A percentile compares a stretch with the other conserved stretches of the same genome.
Evolutionary conservation across 2,329 filamentous ascomycete genomes (phyloP).

Genomic region (Capronia coronata): DNA sequence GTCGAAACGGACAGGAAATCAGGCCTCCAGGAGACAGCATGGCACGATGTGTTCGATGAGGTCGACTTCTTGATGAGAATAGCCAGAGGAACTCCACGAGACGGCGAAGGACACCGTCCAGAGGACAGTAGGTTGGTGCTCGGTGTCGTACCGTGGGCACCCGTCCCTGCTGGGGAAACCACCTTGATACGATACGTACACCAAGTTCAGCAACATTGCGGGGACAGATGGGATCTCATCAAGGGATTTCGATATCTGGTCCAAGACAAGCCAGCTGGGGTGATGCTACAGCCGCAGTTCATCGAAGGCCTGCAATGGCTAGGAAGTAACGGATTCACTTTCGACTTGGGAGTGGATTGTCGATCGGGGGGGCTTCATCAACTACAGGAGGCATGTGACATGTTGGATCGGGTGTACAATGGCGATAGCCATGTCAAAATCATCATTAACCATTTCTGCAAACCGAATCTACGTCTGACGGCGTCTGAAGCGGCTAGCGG

Average conservation of each 20-base stretch:
- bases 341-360: conserved; percentile 80
- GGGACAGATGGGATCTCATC: conserved; percentile 55
- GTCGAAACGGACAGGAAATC: conserved; percentile 73
- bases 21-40: conserved; percentile 52
- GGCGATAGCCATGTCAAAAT: conserved; percentile 55
- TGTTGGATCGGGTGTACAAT: conserved; percentile 60
- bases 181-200: conserved; percentile 61
- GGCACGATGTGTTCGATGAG: conserved; percentile 64
- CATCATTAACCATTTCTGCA: conserved; percentile 81
- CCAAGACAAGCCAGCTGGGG: conserved; percentile 65
- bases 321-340: conserved; percentile 58
- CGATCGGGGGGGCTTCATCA: conserved; percentile 68
- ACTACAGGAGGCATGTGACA: conserved; percentile 62
- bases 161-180: conserved; percentile 58
- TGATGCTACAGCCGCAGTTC: conserved; percentile 58
- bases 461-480: conserved; percentile 63
- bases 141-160: conserved; percentile 80
- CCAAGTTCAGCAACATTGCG: conserved; percentile 50
- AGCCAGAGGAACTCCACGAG: conserved; percentile 51
- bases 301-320: conserved; percentile 61
- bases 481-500: conserved; percentile 22
- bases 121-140: conserved; percentile 53
- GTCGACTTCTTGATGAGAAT: conserved; percentile 63
- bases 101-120: conserved; percentile 53
- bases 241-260: conserved; percentile 77